These are phyloP conservation scores for Lindgomyces ingoldianus DNA, from an alignment of 495 filamentous ascomycete genomes.

Conservation along the genomic window DNA sequence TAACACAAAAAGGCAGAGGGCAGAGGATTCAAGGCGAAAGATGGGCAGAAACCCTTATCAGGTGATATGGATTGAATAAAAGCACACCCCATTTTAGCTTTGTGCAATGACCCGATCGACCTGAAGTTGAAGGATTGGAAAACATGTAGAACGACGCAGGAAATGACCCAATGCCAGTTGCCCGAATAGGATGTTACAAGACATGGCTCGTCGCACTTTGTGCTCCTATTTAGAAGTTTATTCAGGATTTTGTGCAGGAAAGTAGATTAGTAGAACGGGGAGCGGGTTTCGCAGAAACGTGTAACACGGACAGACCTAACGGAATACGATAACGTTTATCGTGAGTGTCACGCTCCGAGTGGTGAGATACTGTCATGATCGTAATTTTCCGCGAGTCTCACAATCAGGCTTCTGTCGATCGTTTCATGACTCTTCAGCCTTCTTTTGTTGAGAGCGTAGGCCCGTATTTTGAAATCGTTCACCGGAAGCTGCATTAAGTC, in stretches of 20 bases:
- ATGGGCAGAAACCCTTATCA: neutral
- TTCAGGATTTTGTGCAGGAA: too few relatives aligned
- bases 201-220: slow-evolving; percentile 1
- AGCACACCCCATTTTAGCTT: neutral
- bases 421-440: neutral
- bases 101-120: neutral
- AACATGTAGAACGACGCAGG: neutral
- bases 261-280: neutral
- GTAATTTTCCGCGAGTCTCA: neutral
- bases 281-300: neutral
- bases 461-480: neutral
- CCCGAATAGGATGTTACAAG: neutral
- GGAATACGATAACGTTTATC: slow-evolving; percentile 9
- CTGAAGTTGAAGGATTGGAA: neutral
- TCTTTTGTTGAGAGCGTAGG: neutral
- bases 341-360: neutral
- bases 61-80: too few relatives aligned
- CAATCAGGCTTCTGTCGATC: neutral
- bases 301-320: neutral
- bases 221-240: neutral
- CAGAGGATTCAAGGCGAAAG: neutral
- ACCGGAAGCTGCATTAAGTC: slow-evolving; percentile 1
- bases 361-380: neutral
- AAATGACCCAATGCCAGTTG: neutral
- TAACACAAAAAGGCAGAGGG: slow-evolving; percentile 2